Evolutionary conservation across 805 yeast genomes (phyloP).

Genomic region (Sugiyamaella americana): DNA sequence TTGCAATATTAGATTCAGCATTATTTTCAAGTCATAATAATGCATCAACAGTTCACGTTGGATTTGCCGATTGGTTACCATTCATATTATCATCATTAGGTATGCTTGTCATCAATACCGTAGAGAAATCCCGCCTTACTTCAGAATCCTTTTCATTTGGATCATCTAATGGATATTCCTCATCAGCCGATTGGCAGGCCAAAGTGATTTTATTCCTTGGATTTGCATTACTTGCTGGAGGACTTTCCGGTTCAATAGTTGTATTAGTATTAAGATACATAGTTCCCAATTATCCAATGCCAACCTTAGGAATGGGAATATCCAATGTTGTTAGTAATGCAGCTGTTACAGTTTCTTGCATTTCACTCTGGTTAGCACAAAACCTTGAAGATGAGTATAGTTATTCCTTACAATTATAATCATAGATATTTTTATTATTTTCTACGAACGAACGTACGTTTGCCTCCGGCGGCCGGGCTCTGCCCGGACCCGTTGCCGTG

Average conservation of each 20-base stretch:
- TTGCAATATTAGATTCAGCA: slow-evolving; percentile 86
- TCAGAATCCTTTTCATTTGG: slow-evolving; percentile 37
- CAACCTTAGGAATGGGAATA: slow-evolving; percentile 91
- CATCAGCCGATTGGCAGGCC: slow-evolving; percentile 82
- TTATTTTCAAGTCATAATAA: slow-evolving; percentile 78
- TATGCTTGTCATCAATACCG: slow-evolving; percentile 70
- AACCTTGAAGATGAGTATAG: slow-evolving; percentile 95
- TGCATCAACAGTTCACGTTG: slow-evolving; percentile 80
- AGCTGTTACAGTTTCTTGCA: slow-evolving; percentile 81
- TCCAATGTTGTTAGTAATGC: slow-evolving; percentile 78
- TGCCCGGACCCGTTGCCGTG: too few species aligned
- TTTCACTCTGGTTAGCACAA: slow-evolving; percentile 87
- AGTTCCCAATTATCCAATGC: slow-evolving; percentile 70
- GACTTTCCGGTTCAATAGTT: slow-evolving; percentile 85
- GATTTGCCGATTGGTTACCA: slow-evolving; percentile 95
- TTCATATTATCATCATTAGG: slow-evolving; percentile 83
- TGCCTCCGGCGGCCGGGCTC: too few species aligned
- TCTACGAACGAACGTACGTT: too few species aligned
- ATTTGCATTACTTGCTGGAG: slow-evolving; percentile 88
- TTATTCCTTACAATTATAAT: slow-evolving; percentile 72
- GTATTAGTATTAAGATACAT: slow-evolving; percentile 81
- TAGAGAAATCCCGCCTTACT: slow-evolving; percentile 55
- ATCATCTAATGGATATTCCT: slow-evolving; percentile 25
- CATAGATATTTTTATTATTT: too few species aligned
- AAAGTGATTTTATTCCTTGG: slow-evolving; percentile 86